Evolutionary conservation across 2,329 filamentous ascomycete genomes (phyloP).

Genomic region (Sclerotinia trifoliorum): DNA sequence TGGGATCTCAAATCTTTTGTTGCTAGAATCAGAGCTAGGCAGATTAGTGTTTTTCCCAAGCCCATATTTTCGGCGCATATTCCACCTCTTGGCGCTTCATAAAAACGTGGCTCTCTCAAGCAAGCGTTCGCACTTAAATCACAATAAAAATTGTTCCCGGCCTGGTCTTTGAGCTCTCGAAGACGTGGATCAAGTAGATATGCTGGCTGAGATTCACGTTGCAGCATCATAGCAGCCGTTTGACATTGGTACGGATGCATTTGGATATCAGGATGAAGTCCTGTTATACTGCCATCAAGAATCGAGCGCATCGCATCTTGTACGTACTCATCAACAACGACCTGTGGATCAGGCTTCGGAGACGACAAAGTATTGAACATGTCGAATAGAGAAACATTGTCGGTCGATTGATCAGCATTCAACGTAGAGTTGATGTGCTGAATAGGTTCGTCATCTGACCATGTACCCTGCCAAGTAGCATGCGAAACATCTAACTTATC

Average conservation of each 20-base stretch:
- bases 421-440: conserved; percentile 45
- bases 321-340: conserved; percentile 51
- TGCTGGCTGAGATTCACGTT: conserved; percentile 68
- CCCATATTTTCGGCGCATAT: conserved; percentile 81
- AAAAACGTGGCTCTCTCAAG: conserved; percentile 64
- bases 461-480: conserved; percentile 53
- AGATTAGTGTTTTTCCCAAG: conserved; percentile 84
- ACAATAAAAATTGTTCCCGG: conserved; percentile 65
- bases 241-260: conserved; percentile 78
- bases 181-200: conserved; percentile 72
- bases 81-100: conserved; percentile 73
- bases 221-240: conserved; percentile 80
- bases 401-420: conserved; percentile 24
- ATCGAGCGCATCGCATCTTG: conserved; percentile 56
- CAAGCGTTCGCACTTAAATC: conserved; percentile 63
- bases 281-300: conserved; percentile 52
- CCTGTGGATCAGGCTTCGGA: conserved; percentile 55
- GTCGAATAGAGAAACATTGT: conserved; percentile 59
- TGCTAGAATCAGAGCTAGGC: conserved; percentile 71
- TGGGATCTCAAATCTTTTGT: conserved; percentile 67
- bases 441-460: conserved; percentile 26
- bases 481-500: conserved; percentile 54
- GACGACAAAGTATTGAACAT: conserved; percentile 74
- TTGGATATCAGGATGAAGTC: conserved; percentile 54
- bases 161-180: conserved; percentile 57